These are phyloP conservation scores for Cucurbita ficifolia DNA, from an alignment of 306 rosid genomes.

Conservation along the genomic window DNA sequence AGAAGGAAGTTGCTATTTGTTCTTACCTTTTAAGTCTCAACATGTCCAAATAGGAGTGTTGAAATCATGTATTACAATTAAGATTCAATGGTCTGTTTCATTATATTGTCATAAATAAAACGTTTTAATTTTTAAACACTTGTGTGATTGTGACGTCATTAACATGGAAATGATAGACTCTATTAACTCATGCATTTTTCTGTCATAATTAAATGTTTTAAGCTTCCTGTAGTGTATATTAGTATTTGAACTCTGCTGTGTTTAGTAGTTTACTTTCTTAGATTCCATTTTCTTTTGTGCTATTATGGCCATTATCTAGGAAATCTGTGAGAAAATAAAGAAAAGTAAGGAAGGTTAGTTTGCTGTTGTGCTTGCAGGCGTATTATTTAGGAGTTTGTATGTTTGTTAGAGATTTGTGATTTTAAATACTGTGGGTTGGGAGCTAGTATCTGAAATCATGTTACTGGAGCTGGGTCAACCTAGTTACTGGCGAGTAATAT, in stretches of 20 bases:
- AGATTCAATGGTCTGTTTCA: not conserved
- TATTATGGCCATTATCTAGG: not conserved
- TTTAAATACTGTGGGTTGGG: not conserved
- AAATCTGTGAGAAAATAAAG: not conserved
- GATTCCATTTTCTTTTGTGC: not conserved
- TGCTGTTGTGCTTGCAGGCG: not conserved
- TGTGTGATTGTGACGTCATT: not conserved
- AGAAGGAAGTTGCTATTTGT: not conserved
- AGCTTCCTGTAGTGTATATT: not conserved
- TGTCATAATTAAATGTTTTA: not conserved
- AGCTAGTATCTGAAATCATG: not conserved
- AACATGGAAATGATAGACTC: not conserved
- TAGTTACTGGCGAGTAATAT: not conserved
- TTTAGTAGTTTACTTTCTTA: not conserved
- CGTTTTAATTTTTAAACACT: not conserved
- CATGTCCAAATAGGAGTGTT: not conserved
- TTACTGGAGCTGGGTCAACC: not conserved
- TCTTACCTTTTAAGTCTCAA: not conserved
- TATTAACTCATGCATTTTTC: not conserved
- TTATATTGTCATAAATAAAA: not conserved
- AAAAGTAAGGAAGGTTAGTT: not conserved
- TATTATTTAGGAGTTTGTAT: too few species aligned
- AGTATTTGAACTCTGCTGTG: not conserved
- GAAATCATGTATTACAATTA: not conserved
- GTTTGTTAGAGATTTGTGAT: not conserved